phyloP scores from a whole-genome alignment of 2,329 filamentous ascomycete species.

The Thelonectria blattea region DNA sequence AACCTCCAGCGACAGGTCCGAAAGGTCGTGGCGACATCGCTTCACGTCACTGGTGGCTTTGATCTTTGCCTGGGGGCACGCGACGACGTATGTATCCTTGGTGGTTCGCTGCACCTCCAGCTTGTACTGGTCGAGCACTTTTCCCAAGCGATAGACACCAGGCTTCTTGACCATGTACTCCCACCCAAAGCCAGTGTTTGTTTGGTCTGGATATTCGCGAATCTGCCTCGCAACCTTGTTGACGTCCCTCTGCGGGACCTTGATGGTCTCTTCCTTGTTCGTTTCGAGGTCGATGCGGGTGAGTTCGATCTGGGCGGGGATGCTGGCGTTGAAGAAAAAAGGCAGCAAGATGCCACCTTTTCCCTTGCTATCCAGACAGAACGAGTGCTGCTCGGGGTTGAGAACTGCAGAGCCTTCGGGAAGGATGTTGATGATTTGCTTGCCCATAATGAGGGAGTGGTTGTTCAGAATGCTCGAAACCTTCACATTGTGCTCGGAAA shows the following conservation, averaged over 20 bases:
- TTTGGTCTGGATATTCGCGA: slow-evolving; percentile 68
- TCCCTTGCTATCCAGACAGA: slow-evolving; percentile 75
- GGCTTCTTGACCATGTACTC: slow-evolving; percentile 81
- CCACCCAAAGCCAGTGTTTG: slow-evolving; percentile 68
- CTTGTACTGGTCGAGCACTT: slow-evolving; percentile 91
- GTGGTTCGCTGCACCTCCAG: slow-evolving; percentile 82
- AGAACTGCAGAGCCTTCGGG: slow-evolving; percentile 93
- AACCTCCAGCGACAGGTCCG: slow-evolving; percentile 82
- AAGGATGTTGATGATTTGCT: slow-evolving; percentile 96
- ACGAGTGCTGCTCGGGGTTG: slow-evolving; percentile 80
- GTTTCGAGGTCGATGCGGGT: slow-evolving; percentile 84
- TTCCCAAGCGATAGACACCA: slow-evolving; percentile 83
- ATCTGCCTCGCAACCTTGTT: slow-evolving; percentile 74
- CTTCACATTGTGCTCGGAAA: slow-evolving; percentile 93
- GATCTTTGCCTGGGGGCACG: slow-evolving; percentile 81
- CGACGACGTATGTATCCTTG: slow-evolving; percentile 82
- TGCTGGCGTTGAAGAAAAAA: slow-evolving; percentile 91
- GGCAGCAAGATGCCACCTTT: slow-evolving; percentile 71
- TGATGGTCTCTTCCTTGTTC: slow-evolving; percentile 79
- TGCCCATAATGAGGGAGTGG: slow-evolving; percentile 89
- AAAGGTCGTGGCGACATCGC: slow-evolving; percentile 86
- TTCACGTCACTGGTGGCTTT: slow-evolving; percentile 64
- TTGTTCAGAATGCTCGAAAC: slow-evolving; percentile 88
- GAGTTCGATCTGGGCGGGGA: slow-evolving; percentile 88
- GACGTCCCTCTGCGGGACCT: slow-evolving; percentile 75